Conservation (phyloP, 164 flowering plant genomes). For the Vitis cinerea region DNA sequence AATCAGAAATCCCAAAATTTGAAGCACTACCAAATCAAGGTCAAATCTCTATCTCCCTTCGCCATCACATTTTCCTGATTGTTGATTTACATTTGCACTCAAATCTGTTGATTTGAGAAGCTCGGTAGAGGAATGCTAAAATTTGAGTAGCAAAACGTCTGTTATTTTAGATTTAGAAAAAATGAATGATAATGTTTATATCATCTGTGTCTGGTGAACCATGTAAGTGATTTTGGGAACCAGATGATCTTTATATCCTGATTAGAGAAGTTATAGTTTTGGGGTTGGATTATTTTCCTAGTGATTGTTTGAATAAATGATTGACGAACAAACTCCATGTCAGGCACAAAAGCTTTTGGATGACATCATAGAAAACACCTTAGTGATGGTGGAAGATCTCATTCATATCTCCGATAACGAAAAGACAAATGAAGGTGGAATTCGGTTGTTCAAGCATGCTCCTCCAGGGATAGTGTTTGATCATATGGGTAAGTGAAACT, state of each 20-base stretch:
- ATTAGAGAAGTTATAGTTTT: neutral
- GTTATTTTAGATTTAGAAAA: no score
- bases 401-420: constrained; percentile 21
- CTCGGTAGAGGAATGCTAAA: no score
- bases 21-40: constrained; percentile 83
- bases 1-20: constrained; percentile 27
- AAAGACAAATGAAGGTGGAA: constrained; percentile 39
- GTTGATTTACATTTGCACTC: neutral
- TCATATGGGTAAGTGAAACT: constrained; percentile 45
- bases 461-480: constrained; percentile 77
- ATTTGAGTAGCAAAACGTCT: no score
- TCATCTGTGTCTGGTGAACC: no score
- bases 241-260: no score
- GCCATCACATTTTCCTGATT: neutral
- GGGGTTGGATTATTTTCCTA: no score
- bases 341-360: constrained; percentile 85
- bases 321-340: neutral
- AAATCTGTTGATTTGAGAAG: neutral
- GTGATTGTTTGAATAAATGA: neutral
- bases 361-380: constrained; percentile 58
- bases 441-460: constrained; percentile 68
- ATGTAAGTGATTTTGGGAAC: no score
- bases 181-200: no score
- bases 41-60: constrained; percentile 4
- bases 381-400: constrained; percentile 44